These are phyloP conservation scores for Ceratonia siliqua DNA, from an alignment of 306 rosid species.

Conservation along the genomic window DNA sequence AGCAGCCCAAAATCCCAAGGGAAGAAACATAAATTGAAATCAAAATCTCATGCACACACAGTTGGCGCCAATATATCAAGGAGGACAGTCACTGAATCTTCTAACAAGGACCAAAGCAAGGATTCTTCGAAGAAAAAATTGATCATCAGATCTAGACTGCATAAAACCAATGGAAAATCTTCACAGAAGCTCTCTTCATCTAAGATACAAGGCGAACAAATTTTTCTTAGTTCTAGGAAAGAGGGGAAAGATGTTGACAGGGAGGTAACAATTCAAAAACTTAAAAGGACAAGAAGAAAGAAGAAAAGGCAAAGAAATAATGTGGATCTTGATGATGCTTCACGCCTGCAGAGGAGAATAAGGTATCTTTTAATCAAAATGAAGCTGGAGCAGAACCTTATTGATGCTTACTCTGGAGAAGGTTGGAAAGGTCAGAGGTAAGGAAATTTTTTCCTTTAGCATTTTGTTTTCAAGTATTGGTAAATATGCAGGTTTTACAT, in stretches of 20 bases:
- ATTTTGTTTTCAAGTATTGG: neutral
- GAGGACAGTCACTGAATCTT: slow-evolving; percentile 38
- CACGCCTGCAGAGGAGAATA: slow-evolving; percentile 79
- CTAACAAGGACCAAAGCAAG: slow-evolving; percentile 43
- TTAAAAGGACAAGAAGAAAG: slow-evolving; percentile 49
- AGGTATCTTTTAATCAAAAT: slow-evolving; percentile 79
- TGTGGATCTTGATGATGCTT: slow-evolving; percentile 69
- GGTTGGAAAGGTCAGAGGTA: slow-evolving; percentile 99
- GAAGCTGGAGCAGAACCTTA: slow-evolving; percentile 89
- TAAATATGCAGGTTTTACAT: neutral
- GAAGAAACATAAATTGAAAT: slow-evolving; percentile 46
- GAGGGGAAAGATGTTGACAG: slow-evolving; percentile 40
- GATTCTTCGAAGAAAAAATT: slow-evolving; percentile 40
- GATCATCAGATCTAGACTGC: slow-evolving; percentile 27
- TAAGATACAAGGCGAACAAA: slow-evolving; percentile 41
- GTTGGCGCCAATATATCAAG: slow-evolving; percentile 44
- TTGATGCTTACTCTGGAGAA: slow-evolving; percentile 92
- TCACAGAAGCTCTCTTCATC: slow-evolving; percentile 44
- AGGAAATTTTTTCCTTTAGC: slow-evolving; percentile 2
- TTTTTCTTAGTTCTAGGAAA: slow-evolving; percentile 36
- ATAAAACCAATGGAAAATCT: slow-evolving; percentile 40
- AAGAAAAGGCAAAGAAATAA: slow-evolving; percentile 49
- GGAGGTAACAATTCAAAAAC: slow-evolving; percentile 40
- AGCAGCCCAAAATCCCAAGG: slow-evolving; percentile 41
- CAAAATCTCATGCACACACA: slow-evolving; percentile 39